Evolutionary conservation across 2,329 filamentous ascomycete genomes (phyloP).

Genomic region (Phyllachora maydis): DNA sequence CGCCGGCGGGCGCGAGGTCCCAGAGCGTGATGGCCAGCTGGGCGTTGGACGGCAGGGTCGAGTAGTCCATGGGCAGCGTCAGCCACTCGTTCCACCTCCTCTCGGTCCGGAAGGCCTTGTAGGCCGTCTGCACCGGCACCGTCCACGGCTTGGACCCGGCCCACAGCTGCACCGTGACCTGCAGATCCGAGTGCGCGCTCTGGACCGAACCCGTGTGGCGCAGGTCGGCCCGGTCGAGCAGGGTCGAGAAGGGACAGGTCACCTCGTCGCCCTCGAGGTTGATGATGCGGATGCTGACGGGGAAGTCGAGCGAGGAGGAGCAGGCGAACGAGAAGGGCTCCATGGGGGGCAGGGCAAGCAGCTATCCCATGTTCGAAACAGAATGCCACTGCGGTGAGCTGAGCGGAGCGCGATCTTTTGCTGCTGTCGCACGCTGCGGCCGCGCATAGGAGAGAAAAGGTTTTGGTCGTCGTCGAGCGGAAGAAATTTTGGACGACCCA

Average conservation of each 20-base stretch:
- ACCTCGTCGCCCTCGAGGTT: slow-evolving; percentile 62
- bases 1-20: slow-evolving; percentile 73
- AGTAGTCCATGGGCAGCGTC: slow-evolving; percentile 65
- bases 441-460: no score
- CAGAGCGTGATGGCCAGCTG: slow-evolving; percentile 85
- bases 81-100: slow-evolving; percentile 91
- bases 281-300: slow-evolving; percentile 47
- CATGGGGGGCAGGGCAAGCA: slow-evolving; percentile 45
- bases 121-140: slow-evolving; percentile 78
- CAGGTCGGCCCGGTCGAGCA: slow-evolving; percentile 60
- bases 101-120: slow-evolving; percentile 70
- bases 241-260: slow-evolving; percentile 53
- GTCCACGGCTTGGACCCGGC: slow-evolving; percentile 89
- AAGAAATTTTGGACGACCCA: no score
- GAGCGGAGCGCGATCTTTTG: no score
- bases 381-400: no score
- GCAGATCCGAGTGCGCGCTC: slow-evolving; percentile 71
- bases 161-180: slow-evolving; percentile 84
- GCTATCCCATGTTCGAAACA: no score
- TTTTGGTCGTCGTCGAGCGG: no score
- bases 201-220: slow-evolving; percentile 75
- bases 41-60: slow-evolving; percentile 60
- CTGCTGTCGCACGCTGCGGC: no score
- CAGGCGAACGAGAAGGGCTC: slow-evolving; percentile 92
- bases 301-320: slow-evolving; percentile 64